phyloP scores from a whole-genome alignment of 352 stramenopile species.

The Phytophthora hibernalis region DNA sequence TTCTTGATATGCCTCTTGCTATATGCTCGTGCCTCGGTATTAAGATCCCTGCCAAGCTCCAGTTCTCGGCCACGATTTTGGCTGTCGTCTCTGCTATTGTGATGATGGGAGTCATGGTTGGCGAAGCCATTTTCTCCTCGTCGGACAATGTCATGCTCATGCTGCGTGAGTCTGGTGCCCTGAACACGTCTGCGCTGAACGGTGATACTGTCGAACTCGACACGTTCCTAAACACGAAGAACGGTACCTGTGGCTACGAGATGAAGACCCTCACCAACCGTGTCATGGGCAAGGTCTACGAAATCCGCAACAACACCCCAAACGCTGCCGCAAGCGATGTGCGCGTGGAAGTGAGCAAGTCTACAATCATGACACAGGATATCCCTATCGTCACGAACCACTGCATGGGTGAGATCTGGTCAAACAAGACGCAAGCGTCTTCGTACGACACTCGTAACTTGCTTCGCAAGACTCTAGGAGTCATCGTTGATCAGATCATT shows the following conservation, averaged over 20 bases:
- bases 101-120: conserved; percentile 41
- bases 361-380: conserved; percentile 27
- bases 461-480: conserved; percentile 38
- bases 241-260: conserved; percentile 38
- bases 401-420: conserved; percentile 43
- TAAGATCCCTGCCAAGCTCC: conserved; percentile 27
- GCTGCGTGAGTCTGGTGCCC: conserved; percentile 31
- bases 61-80: conserved; percentile 28
- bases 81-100: conserved; percentile 28
- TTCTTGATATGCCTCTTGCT: conserved; percentile 32
- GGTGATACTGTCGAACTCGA: conserved; percentile 11
- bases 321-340: conserved; percentile 28
- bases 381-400: conserved; percentile 39
- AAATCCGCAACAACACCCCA: conserved; percentile 33
- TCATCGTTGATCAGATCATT: conserved; percentile 44
- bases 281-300: conserved; percentile 40
- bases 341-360: conserved; percentile 33
- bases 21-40: conserved; percentile 22
- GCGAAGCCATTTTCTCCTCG: conserved; percentile 28
- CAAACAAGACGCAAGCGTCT: conserved; percentile 25
- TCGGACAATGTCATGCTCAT: conserved; percentile 34
- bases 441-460: conserved; percentile 31
- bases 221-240: conserved; percentile 32
- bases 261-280: conserved; percentile 40
- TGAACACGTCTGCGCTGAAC: conserved; percentile 19